phyloP scores from a whole-genome alignment of 2,329 filamentous ascomycete species.

The Colletotrichum chrysophilum region DNA sequence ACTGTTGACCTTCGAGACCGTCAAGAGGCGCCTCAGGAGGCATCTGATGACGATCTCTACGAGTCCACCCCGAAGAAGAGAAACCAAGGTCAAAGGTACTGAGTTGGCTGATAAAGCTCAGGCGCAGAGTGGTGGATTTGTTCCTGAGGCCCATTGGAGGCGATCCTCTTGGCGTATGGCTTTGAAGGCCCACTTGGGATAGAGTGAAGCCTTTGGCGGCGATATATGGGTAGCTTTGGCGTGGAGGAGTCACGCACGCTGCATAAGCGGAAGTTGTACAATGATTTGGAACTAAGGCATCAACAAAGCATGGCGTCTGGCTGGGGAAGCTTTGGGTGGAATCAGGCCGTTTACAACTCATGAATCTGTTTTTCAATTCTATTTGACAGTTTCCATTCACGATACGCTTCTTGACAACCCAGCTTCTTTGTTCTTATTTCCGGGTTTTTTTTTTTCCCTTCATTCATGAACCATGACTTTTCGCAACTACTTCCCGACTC shows the following conservation, averaged over 20 bases:
- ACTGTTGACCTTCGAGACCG: slow-evolving; percentile 18
- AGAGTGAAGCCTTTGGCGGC: not conserved
- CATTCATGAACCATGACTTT: not conserved
- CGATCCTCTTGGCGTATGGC: not conserved
- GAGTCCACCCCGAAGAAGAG: slow-evolving; percentile 40
- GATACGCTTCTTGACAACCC: not conserved
- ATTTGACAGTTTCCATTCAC: not conserved
- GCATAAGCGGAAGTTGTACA: not conserved
- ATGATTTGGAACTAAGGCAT: slow-evolving; percentile 1
- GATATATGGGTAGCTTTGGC: not conserved
- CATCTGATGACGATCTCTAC: slow-evolving; percentile 44
- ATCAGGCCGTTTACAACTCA: not conserved
- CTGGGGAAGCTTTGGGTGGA: not conserved
- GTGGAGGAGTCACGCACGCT: not conserved
- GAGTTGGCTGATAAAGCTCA: not conserved
- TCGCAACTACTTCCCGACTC: not conserved
- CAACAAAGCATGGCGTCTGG: slow-evolving; percentile 13
- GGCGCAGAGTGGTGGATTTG: not conserved
- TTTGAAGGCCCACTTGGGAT: not conserved
- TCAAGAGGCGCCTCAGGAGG: slow-evolving; percentile 19
- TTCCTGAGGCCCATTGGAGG: not conserved
- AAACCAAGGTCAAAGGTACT: slow-evolving; percentile 35
- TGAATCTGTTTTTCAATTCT: not conserved
- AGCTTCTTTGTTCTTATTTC: not conserved
- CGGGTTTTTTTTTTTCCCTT: not conserved